Base-by-base conservation (phyloP, 495 filamentous ascomycete genomes). In the Wilcoxina mikolae region DNA sequence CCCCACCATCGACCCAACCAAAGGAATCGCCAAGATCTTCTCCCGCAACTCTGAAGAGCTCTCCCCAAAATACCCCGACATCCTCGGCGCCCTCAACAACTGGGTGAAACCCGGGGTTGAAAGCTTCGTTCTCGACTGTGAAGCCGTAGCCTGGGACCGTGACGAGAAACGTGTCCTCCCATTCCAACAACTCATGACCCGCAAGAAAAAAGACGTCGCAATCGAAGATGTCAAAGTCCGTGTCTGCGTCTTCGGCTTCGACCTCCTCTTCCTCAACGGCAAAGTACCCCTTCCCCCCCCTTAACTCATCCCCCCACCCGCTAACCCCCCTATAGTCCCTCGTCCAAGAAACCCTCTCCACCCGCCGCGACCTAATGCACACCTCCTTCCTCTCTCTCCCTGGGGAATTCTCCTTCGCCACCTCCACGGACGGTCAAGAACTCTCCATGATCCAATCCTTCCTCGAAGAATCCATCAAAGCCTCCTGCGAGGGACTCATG, bases 121-220 rank as follows among this genome's bases (percentile, higher is more conserved):
- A 68, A 94, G 86, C 60, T 98, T 98, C 63, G 93, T 98, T 3
- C 71, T 98, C 5, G 91, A 98, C 66, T 96, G 93, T 70, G 91
- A 98, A 71, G 94, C 89, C 0, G 93, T 96, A n/a, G 91, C 84
- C 2, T 98, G 93, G 93, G 93, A 98, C 68, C 76, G 83, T 1
- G 74, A 74, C 1, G 84, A 88, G 72, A 95, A 95, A 73, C 90
- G 94, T 67, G 83, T 98, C 3, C 70, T 96, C 12, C 91, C 91
- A 0, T 98, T 98, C 74, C 91, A 98, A 68, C 86, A 94, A 64
- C 74, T 98, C 22, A 95, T 95, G 93, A 98, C 91, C 4, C 75
- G 91, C 26, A 98, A 98, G 69, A 81, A 83, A 64, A 98, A 96
- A 70, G 91, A 96, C 65, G 91, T 98, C 65, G 95, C 93, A 65